These are phyloP conservation scores for Heterobasidion parviporum DNA, from an alignment of 1,284 basidiomycete species.

Conservation along the genomic window DNA sequence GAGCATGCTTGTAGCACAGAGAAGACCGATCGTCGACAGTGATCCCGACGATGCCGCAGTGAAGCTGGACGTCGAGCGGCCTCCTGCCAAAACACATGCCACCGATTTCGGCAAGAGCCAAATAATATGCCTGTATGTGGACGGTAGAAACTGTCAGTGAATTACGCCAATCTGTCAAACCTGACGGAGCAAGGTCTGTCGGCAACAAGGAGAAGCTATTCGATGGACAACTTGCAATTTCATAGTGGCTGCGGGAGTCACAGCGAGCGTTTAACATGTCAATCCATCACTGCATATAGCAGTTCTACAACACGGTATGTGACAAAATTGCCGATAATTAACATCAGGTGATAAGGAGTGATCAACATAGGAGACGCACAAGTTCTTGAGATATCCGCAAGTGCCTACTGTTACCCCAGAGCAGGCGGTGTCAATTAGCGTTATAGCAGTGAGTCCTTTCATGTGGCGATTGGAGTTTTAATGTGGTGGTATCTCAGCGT, in stretches of 20 bases:
- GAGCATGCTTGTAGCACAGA: slow-evolving; percentile 29
- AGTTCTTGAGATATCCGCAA: slow-evolving; percentile 32
- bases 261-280: slow-evolving; percentile 25
- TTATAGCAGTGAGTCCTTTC: slow-evolving; percentile 27
- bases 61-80: no score
- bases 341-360: no score
- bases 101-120: no score
- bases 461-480: slow-evolving; percentile 25
- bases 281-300: slow-evolving; percentile 24
- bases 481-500: slow-evolving; percentile 23
- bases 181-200: no score
- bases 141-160: no score
- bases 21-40: slow-evolving; percentile 26
- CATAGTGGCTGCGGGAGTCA: slow-evolving; percentile 8
- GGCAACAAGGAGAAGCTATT: no score
- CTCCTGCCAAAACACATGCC: no score
- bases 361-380: slow-evolving; percentile 15
- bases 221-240: no score
- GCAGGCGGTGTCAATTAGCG: slow-evolving; percentile 28
- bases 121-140: no score
- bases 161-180: no score
- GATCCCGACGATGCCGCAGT: slow-evolving; percentile 27
- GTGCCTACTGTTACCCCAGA: slow-evolving; percentile 29
- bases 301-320: slow-evolving; percentile 17
- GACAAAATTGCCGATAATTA: neutral